A percentile compares a stretch with the other conserved stretches of the same genome.
Evolutionary conservation across 768 basidiomycete genomes (phyloP).

Genomic region (Mycena floridula): DNA sequence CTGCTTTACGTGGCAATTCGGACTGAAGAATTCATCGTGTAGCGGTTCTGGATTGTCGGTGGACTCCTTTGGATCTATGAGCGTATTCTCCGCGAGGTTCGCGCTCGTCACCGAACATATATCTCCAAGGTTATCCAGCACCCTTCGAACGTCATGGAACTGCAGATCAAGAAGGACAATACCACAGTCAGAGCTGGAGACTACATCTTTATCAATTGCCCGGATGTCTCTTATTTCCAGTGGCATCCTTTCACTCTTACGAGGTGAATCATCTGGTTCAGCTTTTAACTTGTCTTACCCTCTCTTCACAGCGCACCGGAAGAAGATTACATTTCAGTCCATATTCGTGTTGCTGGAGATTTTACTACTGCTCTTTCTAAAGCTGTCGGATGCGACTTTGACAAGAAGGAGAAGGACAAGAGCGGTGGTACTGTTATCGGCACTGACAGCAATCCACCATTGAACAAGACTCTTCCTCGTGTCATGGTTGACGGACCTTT

Average conservation of each 20-base stretch:
- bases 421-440: constrained; percentile 57
- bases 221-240: too few species aligned
- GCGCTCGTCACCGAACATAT: constrained; percentile 86
- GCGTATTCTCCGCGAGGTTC: constrained; percentile 87
- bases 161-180: too few species aligned
- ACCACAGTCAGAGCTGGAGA: too few species aligned
- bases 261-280: too few species aligned
- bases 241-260: too few species aligned
- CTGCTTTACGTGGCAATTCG: constrained; percentile 3
- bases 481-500: constrained; percentile 97
- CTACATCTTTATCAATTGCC: too few species aligned
- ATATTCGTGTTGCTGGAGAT: constrained; percentile 89
- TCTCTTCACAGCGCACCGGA: constrained; percentile 66
- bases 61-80: constrained; percentile 83
- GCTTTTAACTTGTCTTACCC: neutral
- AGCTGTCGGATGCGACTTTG: constrained; percentile 80
- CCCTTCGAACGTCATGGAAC: constrained; percentile 89
- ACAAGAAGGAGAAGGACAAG: constrained; percentile 44
- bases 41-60: constrained; percentile 90
- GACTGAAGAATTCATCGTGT: constrained; percentile 2
- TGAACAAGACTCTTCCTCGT: constrained; percentile 76
- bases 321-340: constrained; percentile 91
- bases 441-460: constrained; percentile 46
- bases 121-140: constrained; percentile 95
- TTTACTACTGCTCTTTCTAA: constrained; percentile 81